Percentiles rank a stretch among this genome's conserved stretches.
Conservation (phyloP, 2,329 filamentous ascomycete species). For the Ilyonectria destructans region DNA sequence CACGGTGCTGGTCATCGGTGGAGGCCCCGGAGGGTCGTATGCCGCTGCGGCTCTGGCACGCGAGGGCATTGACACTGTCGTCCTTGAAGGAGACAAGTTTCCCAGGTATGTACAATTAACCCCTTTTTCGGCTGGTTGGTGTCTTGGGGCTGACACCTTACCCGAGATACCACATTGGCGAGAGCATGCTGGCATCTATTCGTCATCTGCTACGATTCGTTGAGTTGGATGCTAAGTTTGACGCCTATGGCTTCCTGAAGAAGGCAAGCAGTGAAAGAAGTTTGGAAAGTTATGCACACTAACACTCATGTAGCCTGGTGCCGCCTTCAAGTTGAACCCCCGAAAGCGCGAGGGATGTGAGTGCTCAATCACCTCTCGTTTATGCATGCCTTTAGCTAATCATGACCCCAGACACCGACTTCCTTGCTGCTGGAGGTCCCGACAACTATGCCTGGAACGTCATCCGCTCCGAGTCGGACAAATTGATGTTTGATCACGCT, state of each 20-base stretch:
- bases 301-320: slow-evolving; percentile 47
- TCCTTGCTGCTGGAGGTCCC: slow-evolving; percentile 58
- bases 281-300: background rate
- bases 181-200: slow-evolving; percentile 57
- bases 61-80: slow-evolving; percentile 22
- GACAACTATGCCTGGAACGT: slow-evolving; percentile 62
- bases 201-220: slow-evolving; percentile 63
- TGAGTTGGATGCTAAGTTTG: slow-evolving; percentile 59
- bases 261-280: slow-evolving; percentile 52
- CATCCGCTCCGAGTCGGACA: slow-evolving; percentile 62
- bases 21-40: slow-evolving; percentile 27
- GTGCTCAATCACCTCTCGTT: slow-evolving; percentile 22
- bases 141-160: background rate
- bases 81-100: slow-evolving; percentile 29
- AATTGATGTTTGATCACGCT: slow-evolving; percentile 63
- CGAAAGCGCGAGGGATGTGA: slow-evolving; percentile 53
- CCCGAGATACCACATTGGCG: slow-evolving; percentile 57
- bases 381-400: background rate
- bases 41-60: slow-evolving; percentile 27
- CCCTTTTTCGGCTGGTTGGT: background rate
- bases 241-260: slow-evolving; percentile 57
- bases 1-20: slow-evolving; percentile 28
- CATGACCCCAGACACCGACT: slow-evolving; percentile 56
- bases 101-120: slow-evolving; percentile 16
- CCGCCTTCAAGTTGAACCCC: slow-evolving; percentile 57